phyloP scores from a whole-genome alignment of 768 basidiomycete species.

The Rhizopogon roseolus region DNA sequence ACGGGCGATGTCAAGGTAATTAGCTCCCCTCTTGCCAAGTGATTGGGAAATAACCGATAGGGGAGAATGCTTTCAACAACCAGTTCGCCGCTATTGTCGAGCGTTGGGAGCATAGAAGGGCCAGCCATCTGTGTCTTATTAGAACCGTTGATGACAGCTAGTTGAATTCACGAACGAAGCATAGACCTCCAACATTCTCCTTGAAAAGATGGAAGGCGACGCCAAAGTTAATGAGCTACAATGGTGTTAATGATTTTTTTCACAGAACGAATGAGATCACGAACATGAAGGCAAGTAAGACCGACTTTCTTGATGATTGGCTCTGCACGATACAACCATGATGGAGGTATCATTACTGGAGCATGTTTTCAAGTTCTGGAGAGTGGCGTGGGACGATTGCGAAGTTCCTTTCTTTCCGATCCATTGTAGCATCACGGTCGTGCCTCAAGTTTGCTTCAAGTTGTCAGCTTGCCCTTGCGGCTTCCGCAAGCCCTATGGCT shows the following conservation, averaged over 20 bases:
- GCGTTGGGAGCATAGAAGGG: conserved; percentile 79
- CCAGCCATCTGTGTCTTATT: conserved; percentile 49
- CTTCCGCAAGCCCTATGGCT: too few species aligned
- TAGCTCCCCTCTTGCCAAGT: conserved; percentile 70
- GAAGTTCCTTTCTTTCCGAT: too few species aligned
- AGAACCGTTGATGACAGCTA: not conserved
- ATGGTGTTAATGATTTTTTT: conserved; percentile 1
- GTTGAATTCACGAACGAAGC: conserved; percentile 36
- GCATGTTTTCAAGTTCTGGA: not conserved
- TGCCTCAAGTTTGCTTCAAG: too few species aligned
- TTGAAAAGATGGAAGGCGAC: conserved; percentile 61
- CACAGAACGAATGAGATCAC: conserved; percentile 2
- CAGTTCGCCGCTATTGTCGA: conserved; percentile 53
- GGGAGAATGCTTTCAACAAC: conserved; percentile 62
- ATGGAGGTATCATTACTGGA: conserved; percentile 12
- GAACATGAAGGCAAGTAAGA: conserved; percentile 23
- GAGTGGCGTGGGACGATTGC: not conserved
- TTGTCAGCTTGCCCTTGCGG: too few species aligned
- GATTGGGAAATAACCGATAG: conserved; percentile 42
- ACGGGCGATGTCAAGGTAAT: conserved; percentile 68
- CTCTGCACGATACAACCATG: conserved; percentile 7
- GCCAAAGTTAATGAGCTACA: conserved; percentile 47
- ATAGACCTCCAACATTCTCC: conserved; percentile 54
- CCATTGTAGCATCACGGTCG: too few species aligned
- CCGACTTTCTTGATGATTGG: conserved; percentile 15